Evolutionary conservation across 805 yeast species (phyloP), one percentile per base, ranked within the genome.

Genomic region (Starmerella bombi): DNA sequence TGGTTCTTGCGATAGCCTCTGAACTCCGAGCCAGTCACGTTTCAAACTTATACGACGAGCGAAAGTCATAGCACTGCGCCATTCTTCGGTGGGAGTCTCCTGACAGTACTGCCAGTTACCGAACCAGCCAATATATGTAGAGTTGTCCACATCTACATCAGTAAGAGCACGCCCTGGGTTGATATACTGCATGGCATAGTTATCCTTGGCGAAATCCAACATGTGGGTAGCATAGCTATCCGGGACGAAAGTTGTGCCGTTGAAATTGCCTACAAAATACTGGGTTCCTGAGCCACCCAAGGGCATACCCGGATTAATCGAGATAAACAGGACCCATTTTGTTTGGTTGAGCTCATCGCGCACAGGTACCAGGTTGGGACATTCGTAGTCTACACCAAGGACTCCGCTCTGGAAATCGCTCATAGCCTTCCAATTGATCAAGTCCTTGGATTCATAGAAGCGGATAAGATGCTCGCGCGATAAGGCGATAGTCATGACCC

Each of bases 281-380:
- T 65, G 61, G 21, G 60, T 62, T 18, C 56, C 55, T 3, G 66
- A 61, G 12, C 67, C 68, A 22, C 67, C 68, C 8, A 49, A 40
- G 10, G 67, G 67, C 28, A 61, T 52, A 14, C 68, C 69, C n/a
- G 70, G 69, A 47, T 64, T 64, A 41, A 64, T 56, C 18, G 67
- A 61, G 8, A 64, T 27, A 37, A 61, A 50, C 57, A 65, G 42
- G 10, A 64, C 64, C 67, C 67, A 64, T 39, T 57, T 58, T 12
- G 39, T 35, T 22, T 46, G 42, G 19, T 38, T 37, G 2, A 46
- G 54, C 29, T 50, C 51, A 37, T 57, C 44, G 7, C 60, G 61
- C 8, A 62, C 49, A 32, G 58, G 55, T 15, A 57, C 55, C 36
- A 65, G 43, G 27, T 64, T 63, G 1, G 69, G 69, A 43, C 68